Evolutionary conservation across 2,329 filamentous ascomycete genomes (phyloP), one percentile per base, ranked within the genome.

Genomic region (Apiospora koreana): DNA sequence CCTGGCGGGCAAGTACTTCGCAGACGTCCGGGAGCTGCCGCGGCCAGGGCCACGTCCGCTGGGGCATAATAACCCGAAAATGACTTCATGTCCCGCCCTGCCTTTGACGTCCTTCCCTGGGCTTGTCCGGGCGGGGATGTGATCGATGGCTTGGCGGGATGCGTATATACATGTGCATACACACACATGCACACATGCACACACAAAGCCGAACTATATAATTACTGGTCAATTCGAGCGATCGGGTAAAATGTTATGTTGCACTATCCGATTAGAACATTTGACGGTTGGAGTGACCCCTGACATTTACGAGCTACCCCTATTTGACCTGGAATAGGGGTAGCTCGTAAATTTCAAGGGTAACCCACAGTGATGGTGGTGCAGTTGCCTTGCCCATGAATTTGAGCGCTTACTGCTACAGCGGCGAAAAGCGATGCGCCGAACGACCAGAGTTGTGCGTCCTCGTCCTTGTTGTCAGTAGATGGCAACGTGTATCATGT

Each of bases 21-120:
- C 67, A 18, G 69, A 71, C n/a, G 71, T 71, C n/a, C 67, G 69
- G 5, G 71, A 72, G 67, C 69, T 69, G 18, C 71, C 71, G 18
- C 48, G 71, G 18, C 68, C 71, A 16, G 62, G 45, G 3, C 62
- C 50, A 28, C 50, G 54, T n/a, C 21, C 54, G 54, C 54, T 14
- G 54, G 38, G 31, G 4, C 31, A 62, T 7, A 12, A 12, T 9
- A 35, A 23, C 1, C 9, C 54, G 18, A 62, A 31, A 8, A 62
- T 62, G 54, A 62, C 8, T 38, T 38, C 54, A 28, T 38, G 54
- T 38, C 54, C 54, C 31, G 31, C 21, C 28, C 3, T 38, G 8
- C 54, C 54, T 28, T 18, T 62, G 18, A 6, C 7, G 10, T n/a
- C 54, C 9, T 38, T 62, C 18, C 18, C 54, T n/a, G 54, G 54